Percentiles rank a stretch among this genome's conserved stretches.
These are phyloP conservation scores for Kwoniella shivajii DNA, from an alignment of 1,284 basidiomycete species.

Conservation along the genomic window DNA sequence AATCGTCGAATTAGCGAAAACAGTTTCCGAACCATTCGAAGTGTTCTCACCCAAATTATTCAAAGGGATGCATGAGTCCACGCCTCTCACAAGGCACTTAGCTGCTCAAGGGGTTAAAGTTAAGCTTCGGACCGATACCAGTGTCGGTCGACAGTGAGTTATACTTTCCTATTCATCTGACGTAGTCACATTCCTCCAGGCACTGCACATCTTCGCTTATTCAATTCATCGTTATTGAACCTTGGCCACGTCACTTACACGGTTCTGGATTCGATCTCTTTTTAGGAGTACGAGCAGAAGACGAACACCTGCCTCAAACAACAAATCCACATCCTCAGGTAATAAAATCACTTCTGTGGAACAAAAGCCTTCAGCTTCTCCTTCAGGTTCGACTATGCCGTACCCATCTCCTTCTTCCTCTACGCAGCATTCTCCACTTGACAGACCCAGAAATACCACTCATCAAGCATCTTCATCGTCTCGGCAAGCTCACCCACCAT, in stretches of 20 bases:
- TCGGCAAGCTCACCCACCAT: not conserved
- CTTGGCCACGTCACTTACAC: too few relatives aligned
- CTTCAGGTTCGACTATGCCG: not conserved
- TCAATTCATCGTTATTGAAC: too few relatives aligned
- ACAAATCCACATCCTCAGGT: not conserved
- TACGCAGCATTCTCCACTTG: not conserved
- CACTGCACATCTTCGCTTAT: not conserved
- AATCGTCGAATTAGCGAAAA: constrained; percentile 39
- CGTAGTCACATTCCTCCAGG: not conserved
- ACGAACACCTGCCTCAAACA: constrained; percentile 5
- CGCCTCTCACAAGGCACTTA: constrained; percentile 51
- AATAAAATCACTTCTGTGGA: too few relatives aligned
- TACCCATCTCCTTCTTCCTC: not conserved
- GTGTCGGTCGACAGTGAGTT: constrained; percentile 44
- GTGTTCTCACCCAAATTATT: constrained; percentile 56
- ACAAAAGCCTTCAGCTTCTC: not conserved
- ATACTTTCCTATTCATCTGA: not conserved
- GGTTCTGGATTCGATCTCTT: too few relatives aligned
- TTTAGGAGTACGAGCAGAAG: constrained; percentile 15
- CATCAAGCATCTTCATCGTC: too few relatives aligned
- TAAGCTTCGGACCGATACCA: constrained; percentile 51
- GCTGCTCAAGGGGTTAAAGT: constrained; percentile 55
- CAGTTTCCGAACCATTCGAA: constrained; percentile 51
- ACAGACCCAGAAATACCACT: not conserved
- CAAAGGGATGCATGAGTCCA: constrained; percentile 55